Percentiles rank a stretch among this genome's conserved stretches.
These are phyloP conservation scores for Penicillium taxi DNA, from an alignment of 495 filamentous ascomycete genomes.

Conservation along the genomic window DNA sequence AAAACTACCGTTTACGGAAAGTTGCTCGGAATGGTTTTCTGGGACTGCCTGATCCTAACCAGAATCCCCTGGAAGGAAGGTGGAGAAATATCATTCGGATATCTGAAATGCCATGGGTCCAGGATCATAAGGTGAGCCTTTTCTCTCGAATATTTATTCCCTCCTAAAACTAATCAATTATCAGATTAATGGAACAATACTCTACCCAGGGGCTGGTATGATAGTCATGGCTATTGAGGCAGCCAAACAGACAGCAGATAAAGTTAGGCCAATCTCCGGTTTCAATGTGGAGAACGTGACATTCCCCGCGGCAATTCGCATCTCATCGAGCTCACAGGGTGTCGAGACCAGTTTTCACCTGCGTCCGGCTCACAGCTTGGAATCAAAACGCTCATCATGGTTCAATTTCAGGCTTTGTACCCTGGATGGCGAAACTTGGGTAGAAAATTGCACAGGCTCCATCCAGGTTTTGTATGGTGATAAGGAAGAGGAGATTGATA, in stretches of 20 bases:
- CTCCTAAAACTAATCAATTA: too few species aligned
- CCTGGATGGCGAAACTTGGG: constrained; percentile 1
- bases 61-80: constrained; percentile 8
- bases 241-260: constrained; percentile 16
- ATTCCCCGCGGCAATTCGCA: constrained; percentile 24
- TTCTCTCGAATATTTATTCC: too few species aligned
- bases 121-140: too few species aligned
- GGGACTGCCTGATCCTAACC: constrained; percentile 11
- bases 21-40: constrained; percentile 16
- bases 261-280: constrained; percentile 5
- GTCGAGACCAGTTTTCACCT: constrained; percentile 30
- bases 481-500: neutral
- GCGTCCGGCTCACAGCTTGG: neutral
- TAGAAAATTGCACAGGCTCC: neutral
- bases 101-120: constrained; percentile 29
- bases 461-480: neutral
- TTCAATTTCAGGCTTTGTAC: constrained; percentile 15
- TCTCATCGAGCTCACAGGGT: constrained; percentile 20
- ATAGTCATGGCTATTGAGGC: constrained; percentile 43
- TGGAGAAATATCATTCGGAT: constrained; percentile 26
- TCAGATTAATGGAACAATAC: constrained; percentile 28
- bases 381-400: constrained; percentile 3
- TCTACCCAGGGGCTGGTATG: constrained; percentile 44
- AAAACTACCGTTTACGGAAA: constrained; percentile 5
- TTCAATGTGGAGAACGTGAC: constrained; percentile 24